Evolutionary conservation across 2,329 filamentous ascomycete genomes (phyloP).

Genomic region (Phyllachora maydis): DNA sequence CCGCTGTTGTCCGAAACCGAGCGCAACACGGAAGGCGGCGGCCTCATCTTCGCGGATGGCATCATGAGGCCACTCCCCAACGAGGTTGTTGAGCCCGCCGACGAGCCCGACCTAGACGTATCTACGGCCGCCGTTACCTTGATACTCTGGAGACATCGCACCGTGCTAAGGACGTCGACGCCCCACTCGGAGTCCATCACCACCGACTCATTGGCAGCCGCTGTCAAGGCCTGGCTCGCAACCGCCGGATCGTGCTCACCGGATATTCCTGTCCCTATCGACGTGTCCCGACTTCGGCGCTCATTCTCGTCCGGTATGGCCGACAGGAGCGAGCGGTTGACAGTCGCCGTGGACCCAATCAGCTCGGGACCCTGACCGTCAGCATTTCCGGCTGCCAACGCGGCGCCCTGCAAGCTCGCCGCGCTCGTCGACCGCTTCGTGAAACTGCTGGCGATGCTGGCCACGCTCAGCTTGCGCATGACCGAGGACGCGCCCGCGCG

Average conservation of each 20-base stretch:
- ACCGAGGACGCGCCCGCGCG: slow-evolving; percentile 65
- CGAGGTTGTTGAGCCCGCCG: no score
- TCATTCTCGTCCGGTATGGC: slow-evolving; percentile 9
- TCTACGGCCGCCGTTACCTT: no score
- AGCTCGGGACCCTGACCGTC: slow-evolving; percentile 1
- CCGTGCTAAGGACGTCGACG: slow-evolving; percentile 2
- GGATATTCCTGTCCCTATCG: no score
- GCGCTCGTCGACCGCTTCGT: slow-evolving; percentile 21
- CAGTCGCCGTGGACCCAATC: not conserved
- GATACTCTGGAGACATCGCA: slow-evolving; percentile 1
- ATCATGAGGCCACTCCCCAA: no score
- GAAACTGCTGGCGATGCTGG: slow-evolving; percentile 60
- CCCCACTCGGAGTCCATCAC: slow-evolving; percentile 2
- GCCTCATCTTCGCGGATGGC: no score
- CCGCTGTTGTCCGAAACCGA: no score
- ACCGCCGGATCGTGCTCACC: no score
- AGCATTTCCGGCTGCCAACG: slow-evolving; percentile 1
- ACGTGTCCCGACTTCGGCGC: no score
- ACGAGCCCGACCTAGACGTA: no score
- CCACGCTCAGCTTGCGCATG: slow-evolving; percentile 73
- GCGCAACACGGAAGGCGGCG: no score
- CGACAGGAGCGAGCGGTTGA: slow-evolving; percentile 5
- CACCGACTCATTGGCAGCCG: not conserved
- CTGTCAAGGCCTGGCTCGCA: not conserved
- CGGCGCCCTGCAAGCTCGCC: slow-evolving; percentile 5